Percentiles rank a stretch among this genome's conserved stretches.
phyloP scores from a whole-genome alignment of 1,284 basidiomycete species.

The Cutaneotrichosporon dermatis region DNA sequence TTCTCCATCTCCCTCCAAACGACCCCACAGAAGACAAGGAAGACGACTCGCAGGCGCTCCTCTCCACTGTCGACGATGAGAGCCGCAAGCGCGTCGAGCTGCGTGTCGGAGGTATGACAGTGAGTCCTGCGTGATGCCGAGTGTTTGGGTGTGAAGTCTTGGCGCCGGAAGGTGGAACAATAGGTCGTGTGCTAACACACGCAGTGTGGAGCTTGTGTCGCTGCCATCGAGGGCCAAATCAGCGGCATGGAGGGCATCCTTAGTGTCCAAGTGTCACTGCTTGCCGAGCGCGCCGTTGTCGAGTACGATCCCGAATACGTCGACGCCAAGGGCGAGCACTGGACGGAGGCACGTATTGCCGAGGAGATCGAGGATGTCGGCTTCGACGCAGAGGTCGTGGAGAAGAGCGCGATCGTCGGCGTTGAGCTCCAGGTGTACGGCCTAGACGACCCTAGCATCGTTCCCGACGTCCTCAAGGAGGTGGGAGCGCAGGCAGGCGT shows the following conservation, averaged over 20 bases:
- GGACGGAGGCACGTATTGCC: constrained; percentile 74
- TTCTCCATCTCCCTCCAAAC: constrained; percentile 13
- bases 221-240: constrained; percentile 89
- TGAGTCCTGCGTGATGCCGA: constrained; percentile 21
- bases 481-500: constrained; percentile 66
- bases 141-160: neutral
- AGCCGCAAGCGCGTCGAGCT: constrained; percentile 41
- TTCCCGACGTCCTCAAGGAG: constrained; percentile 24
- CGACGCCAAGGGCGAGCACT: constrained; percentile 47
- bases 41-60: constrained; percentile 11
- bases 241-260: constrained; percentile 75
- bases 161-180: neutral
- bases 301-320: constrained; percentile 68
- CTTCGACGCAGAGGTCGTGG: constrained; percentile 48
- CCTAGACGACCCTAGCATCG: constrained; percentile 27
- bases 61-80: constrained; percentile 4
- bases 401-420: constrained; percentile 36
- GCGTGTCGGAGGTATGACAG: constrained; percentile 48
- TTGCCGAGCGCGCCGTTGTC: constrained; percentile 87
- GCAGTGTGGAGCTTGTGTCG: constrained; percentile 52
- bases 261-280: constrained; percentile 83
- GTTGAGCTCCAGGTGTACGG: constrained; percentile 46
- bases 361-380: constrained; percentile 55
- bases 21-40: constrained; percentile 17
- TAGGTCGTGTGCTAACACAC: neutral